phyloP scores from a whole-genome alignment of 208 protist species.

The Novymonas esmeraldas region DNA sequence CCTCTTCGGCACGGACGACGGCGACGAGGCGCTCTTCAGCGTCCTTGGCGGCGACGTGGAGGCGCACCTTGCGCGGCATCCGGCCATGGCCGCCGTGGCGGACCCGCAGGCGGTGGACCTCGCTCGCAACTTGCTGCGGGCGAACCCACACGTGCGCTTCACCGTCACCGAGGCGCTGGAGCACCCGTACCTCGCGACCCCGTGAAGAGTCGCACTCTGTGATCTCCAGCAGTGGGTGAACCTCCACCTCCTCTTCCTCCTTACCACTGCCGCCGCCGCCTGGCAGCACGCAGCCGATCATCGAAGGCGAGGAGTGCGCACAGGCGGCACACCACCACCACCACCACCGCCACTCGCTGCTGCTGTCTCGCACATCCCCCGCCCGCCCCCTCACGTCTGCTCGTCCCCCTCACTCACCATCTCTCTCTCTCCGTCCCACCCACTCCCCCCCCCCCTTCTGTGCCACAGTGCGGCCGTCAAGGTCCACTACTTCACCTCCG shows the following conservation, averaged over 20 bases:
- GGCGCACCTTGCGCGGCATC: constrained; percentile 46
- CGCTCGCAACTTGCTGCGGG: constrained; percentile 62
- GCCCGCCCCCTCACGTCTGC: not conserved
- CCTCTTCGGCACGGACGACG: constrained; percentile 80
- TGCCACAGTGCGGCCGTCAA: not conserved
- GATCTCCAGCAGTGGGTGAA: no score
- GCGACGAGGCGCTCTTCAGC: constrained; percentile 51
- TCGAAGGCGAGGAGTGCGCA: no score
- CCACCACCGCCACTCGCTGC: no score
- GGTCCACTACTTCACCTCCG: no score
- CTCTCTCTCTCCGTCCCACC: not conserved
- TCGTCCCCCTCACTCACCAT: not conserved
- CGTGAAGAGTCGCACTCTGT: not conserved
- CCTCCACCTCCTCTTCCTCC: no score
- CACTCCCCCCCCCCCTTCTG: not conserved
- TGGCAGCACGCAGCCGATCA: no score
- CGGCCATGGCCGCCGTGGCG: constrained; percentile 38
- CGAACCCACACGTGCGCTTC: constrained; percentile 48
- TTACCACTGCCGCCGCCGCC: no score
- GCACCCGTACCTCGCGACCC: constrained; percentile 58
- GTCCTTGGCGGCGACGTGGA: constrained; percentile 44
- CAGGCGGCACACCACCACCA: no score
- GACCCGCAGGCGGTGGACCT: constrained; percentile 68
- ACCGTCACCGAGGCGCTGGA: constrained; percentile 60
- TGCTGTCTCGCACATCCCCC: not conserved